phyloP scores from a whole-genome alignment of 2,329 filamentous ascomycete genomes.

The Immersiporthe knoxdaviesiana region DNA sequence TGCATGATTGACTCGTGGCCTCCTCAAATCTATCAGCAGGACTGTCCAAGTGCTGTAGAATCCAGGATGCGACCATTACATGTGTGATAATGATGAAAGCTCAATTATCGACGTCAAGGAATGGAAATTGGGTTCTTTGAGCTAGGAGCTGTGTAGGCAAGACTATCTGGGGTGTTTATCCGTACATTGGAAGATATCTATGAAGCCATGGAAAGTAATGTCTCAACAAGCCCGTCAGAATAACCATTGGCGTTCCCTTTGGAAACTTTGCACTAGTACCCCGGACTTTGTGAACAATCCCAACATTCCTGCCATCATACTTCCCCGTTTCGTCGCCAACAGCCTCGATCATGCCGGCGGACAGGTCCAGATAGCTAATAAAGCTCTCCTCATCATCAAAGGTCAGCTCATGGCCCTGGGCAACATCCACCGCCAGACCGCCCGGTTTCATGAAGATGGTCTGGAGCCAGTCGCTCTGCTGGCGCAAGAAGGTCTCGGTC shows the following conservation, averaged over 20 bases:
- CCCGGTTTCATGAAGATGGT: conserved; percentile 49
- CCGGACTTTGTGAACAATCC: conserved; percentile 35
- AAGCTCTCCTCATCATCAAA: conserved; percentile 41
- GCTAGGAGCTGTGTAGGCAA: background rate
- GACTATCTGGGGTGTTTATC: background rate
- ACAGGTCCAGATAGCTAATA: conserved; percentile 48
- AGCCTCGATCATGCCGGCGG: conserved; percentile 53
- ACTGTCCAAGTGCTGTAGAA: too few relatives aligned
- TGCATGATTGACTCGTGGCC: too few relatives aligned
- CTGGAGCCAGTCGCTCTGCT: conserved; percentile 42
- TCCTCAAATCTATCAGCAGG: too few relatives aligned
- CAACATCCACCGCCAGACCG: conserved; percentile 41
- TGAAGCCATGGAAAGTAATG: conserved; percentile 41
- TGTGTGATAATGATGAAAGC: too few relatives aligned
- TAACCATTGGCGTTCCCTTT: conserved; percentile 38
- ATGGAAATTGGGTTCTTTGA: too few relatives aligned
- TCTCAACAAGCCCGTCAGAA: conserved; percentile 38
- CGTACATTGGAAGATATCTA: conserved; percentile 32
- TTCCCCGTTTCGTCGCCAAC: conserved; percentile 40
- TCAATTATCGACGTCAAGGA: too few relatives aligned
- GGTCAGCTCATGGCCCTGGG: conserved; percentile 46
- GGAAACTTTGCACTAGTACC: conserved; percentile 39
- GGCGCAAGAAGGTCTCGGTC: conserved; percentile 43
- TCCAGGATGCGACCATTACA: too few relatives aligned
- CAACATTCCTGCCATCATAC: conserved; percentile 35